phyloP scores from a whole-genome alignment of 1,284 basidiomycete genomes.

The Porodaedalea pini region DNA sequence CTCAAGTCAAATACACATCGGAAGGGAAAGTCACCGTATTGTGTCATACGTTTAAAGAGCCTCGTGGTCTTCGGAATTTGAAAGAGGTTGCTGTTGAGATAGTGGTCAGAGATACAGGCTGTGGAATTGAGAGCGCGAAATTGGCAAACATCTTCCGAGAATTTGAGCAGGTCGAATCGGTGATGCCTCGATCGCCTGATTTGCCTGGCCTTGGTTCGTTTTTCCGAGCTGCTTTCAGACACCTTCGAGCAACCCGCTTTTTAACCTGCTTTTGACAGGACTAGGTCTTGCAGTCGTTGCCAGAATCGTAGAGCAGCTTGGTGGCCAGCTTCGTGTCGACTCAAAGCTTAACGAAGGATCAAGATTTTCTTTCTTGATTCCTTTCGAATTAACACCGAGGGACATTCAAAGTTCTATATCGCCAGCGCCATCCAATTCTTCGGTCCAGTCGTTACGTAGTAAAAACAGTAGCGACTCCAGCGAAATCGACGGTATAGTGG shows the following conservation, averaged over 20 bases:
- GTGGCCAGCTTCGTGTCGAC: conserved; percentile 78
- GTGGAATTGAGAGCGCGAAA: conserved; percentile 70
- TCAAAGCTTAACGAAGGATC: conserved; percentile 70
- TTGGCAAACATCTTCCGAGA: conserved; percentile 83
- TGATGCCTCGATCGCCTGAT: conserved; percentile 35
- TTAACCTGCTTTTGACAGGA: conserved; percentile 36
- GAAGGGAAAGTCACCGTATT: conserved; percentile 64
- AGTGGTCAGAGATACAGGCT: conserved; percentile 73
- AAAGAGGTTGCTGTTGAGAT: conserved; percentile 66
- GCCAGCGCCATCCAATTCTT: conserved; percentile 18
- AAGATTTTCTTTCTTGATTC: conserved; percentile 69
- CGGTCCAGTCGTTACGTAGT: conserved; percentile 18
- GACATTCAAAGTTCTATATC: conserved; percentile 22
- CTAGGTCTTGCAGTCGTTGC: conserved; percentile 80
- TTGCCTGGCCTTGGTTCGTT: conserved; percentile 51
- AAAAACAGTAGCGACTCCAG: conserved; percentile 26
- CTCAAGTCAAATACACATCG: conserved; percentile 71
- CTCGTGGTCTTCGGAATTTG: conserved; percentile 43
- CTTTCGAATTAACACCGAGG: conserved; percentile 38
- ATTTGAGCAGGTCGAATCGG: conserved; percentile 79
- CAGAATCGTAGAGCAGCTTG: conserved; percentile 78
- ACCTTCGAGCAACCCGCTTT: background rate
- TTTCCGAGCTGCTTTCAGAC: background rate
- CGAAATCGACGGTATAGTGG: conserved; percentile 66
- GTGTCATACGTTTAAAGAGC: conserved; percentile 54